Evolutionary conservation across 225 moss, liverwort and hornwort species (phyloP).

Genomic region (Straminergon stramineum): DNA sequence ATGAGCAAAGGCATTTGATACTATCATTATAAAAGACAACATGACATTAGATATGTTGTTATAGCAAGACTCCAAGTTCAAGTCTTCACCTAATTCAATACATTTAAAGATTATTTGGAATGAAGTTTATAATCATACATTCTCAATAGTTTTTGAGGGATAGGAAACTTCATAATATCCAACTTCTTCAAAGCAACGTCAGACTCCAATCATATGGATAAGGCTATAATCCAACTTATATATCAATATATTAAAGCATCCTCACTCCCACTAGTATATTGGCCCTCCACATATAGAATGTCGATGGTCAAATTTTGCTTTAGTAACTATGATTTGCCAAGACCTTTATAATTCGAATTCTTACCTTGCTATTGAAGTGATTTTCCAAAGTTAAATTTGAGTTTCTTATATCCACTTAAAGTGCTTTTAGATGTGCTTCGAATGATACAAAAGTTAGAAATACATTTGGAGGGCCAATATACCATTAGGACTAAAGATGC

Average conservation of each 20-base stretch:
- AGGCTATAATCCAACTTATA: not conserved
- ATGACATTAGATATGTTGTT: not conserved
- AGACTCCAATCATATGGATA: fast-evolving
- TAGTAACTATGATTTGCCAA: too few species aligned
- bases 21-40: not conserved
- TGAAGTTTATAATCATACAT: not conserved
- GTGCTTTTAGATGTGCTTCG: not conserved
- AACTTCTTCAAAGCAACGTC: not conserved
- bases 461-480: not conserved
- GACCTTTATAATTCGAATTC: too few species aligned
- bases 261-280: too few species aligned
- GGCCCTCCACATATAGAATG: too few species aligned
- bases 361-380: too few species aligned
- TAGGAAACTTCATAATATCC: not conserved
- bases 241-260: not conserved
- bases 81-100: not conserved
- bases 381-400: too few species aligned
- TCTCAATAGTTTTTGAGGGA: not conserved
- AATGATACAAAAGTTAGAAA: not conserved
- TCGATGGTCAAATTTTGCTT: too few species aligned
- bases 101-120: not conserved
- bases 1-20: not conserved
- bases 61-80: fast-evolving
- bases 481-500: not conserved
- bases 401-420: not conserved